Base-by-base conservation (phyloP, 1,139 yeast species). In the Candida sp. region DNA sequence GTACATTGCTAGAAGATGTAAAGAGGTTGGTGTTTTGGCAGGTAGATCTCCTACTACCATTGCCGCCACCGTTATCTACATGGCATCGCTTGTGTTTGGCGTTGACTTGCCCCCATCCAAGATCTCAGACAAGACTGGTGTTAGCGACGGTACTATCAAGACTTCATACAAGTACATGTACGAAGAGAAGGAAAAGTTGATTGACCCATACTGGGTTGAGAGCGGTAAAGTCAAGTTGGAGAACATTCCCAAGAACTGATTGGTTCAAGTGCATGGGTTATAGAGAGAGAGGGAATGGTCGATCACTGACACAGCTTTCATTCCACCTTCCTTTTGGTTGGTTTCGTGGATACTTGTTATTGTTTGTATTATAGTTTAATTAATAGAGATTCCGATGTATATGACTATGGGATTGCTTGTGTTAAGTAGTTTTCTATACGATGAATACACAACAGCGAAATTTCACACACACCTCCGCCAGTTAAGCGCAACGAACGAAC, bases 41-140 rank as follows among this genome's bases (percentile, higher is more conserved):
- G 99, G 99, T 62, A 84, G 98, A 60, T 91, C 98, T 1, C 99
- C 99, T 32, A 93, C 94, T 47, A 94, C 99, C 37, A 91, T 94
- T 63, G 98, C 99, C 0, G 98, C 98, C 6, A 96, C 98, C 0
- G 97, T 96, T 3, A 94, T 94, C 48, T 94, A 93, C 71, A 88
- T 94, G 90, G 92, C 98, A 4, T 89, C 96, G 5, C 75, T 90
- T 12, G 75, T 94, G 26, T 93, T 93, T 69, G 90, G 90, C 37
- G 86, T 81, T 4, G 87, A 85, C 47, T 65, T 77, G 49, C 76
- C 90, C 7, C 96, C 97, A 1, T 75, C 89, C 2, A 88, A 85
- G 64, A 93, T 94, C 52, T 90, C 97, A 7, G 97, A 92, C 60
- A 90, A 90, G 61, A 85, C 98, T n/a, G 99, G 98, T 58, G 99